Base-by-base conservation (phyloP, 2,329 filamentous ascomycete genomes). In the Leptographium radiaticola region DNA sequence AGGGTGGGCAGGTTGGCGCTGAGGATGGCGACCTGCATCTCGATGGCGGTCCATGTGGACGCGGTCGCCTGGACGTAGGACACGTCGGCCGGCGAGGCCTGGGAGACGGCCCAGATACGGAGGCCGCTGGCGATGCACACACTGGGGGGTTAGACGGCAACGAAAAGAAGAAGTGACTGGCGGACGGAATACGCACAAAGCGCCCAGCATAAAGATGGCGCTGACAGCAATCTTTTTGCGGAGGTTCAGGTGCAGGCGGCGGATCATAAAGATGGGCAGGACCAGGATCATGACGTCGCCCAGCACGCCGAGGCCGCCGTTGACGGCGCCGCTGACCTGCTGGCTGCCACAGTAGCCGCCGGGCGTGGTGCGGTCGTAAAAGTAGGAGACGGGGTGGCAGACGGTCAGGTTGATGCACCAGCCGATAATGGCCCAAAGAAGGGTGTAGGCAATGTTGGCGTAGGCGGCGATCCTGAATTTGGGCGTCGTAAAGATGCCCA, bases 1-100 rank as follows among this genome's bases (percentile, higher is more conserved):
- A 72, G 61, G 16, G 70, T 63, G 0, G 70, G 69, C 20, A 72
- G 61, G 53, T 68, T 72, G n/a, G 67, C 65, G 13, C 69, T 58
- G 9, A 65, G 65, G 12, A 73, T 64, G 39, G 64, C 69, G 33
- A 72, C 61, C 48, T 64, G 65, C 6, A 53, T 46, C 50, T 59
- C 58, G 31, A 59, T 38, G 12, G 53, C 51, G 2, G 56, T 58
- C 58, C 58, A 59, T 11, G 56, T 57, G n/a, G 54, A 49, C 11
- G 58, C 52, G n/a, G 42, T 45, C 11, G 53, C 56, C 33, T 59
- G 56, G 18, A 51, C 55, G 52, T 55, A 59, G 6, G 50, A 55
- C 10, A 49, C 39, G 20, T 58, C 58, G 11, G 42, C 49, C 18
- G 55, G 51, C n/a, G 53, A 47, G 15, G 54, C 54, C 36, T 54